These are phyloP conservation scores for Cyphellophora europaea DNA, from an alignment of 2,329 filamentous ascomycete genomes.

Conservation along the genomic window DNA sequence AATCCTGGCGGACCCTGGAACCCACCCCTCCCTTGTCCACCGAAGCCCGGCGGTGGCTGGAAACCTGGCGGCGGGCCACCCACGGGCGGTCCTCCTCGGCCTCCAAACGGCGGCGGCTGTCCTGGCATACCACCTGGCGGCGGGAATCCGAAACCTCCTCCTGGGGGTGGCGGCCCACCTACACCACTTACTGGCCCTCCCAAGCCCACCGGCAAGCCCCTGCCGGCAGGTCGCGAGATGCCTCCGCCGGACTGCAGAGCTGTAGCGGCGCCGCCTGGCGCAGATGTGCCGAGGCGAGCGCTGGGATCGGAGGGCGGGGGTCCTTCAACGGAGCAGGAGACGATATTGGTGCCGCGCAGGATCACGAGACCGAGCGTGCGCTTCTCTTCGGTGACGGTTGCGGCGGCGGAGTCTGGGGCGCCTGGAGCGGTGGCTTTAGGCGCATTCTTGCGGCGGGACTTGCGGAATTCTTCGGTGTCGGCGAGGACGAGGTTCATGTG, in stretches of 20 bases:
- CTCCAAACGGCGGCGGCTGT: conserved; percentile 39
- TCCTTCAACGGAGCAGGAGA: conserved; percentile 90
- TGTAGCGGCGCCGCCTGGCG: conserved; percentile 50
- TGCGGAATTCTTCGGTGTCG: conserved; percentile 96
- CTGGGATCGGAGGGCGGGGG: conserved; percentile 91
- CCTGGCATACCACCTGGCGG: conserved; percentile 46
- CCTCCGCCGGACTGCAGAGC: conserved; percentile 76
- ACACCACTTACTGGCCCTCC: conserved; percentile 84
- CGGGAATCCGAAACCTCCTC: conserved; percentile 42
- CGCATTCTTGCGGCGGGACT: conserved; percentile 73
- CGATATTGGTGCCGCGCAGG: conserved; percentile 85
- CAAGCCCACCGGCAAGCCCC: conserved; percentile 72
- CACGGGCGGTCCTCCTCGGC: conserved; percentile 40
- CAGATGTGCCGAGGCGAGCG: conserved; percentile 71
- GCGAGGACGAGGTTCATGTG: conserved; percentile 99
- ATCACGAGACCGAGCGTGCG: conserved; percentile 93
- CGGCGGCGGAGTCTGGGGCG: conserved; percentile 49
- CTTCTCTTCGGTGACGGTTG: conserved; percentile 76
- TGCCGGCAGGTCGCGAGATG: conserved; percentile 81
- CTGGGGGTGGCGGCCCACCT: conserved; percentile 63
- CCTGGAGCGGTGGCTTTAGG: conserved; percentile 57
- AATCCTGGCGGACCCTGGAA: too few species aligned
- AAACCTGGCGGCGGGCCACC: conserved; percentile 26
- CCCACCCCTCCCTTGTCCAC: conserved; percentile 23
- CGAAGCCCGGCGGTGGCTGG: conserved; percentile 38